A percentile compares a stretch with the other conserved stretches of the same genome.
These are phyloP conservation scores for Fusarium chlamydosporum DNA, from an alignment of 2,329 filamentous ascomycete species.

Conservation along the genomic window DNA sequence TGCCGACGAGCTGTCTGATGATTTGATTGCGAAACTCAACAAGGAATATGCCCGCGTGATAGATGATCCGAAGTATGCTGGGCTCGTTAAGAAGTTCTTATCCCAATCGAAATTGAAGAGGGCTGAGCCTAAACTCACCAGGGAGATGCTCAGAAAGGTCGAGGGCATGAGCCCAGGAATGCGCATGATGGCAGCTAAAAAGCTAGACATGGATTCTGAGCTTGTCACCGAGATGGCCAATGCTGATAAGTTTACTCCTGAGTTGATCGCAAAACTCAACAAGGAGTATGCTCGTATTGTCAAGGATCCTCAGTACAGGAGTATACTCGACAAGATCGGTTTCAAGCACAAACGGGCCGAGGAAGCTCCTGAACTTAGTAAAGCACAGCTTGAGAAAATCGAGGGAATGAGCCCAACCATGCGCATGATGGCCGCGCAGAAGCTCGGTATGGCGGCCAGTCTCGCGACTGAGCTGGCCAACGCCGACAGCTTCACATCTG, in stretches of 20 bases:
- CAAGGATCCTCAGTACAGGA: neutral
- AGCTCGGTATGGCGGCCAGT: neutral
- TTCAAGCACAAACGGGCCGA: neutral
- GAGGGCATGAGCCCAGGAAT: neutral
- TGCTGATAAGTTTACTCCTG: neutral
- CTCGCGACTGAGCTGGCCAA: neutral
- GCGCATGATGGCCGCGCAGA: neutral
- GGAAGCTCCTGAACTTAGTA: neutral
- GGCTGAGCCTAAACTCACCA: neutral
- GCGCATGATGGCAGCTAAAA: neutral
- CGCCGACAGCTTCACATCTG: neutral
- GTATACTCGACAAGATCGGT: neutral
- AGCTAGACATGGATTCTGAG: neutral
- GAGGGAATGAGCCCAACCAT: neutral
- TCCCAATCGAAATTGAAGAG: neutral
- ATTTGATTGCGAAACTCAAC: neutral
- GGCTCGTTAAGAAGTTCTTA: neutral
- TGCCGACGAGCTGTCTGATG: neutral
- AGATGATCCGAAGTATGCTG: neutral
- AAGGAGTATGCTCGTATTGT: neutral
- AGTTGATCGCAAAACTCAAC: neutral
- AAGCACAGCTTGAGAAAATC: constrained; percentile 1
- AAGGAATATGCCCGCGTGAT: neutral
- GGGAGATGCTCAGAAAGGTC: neutral
- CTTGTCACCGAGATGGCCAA: neutral